These are phyloP conservation scores for Tarenaya hassleriana DNA, from an alignment of 345 rosid genomes.

Conservation along the genomic window DNA sequence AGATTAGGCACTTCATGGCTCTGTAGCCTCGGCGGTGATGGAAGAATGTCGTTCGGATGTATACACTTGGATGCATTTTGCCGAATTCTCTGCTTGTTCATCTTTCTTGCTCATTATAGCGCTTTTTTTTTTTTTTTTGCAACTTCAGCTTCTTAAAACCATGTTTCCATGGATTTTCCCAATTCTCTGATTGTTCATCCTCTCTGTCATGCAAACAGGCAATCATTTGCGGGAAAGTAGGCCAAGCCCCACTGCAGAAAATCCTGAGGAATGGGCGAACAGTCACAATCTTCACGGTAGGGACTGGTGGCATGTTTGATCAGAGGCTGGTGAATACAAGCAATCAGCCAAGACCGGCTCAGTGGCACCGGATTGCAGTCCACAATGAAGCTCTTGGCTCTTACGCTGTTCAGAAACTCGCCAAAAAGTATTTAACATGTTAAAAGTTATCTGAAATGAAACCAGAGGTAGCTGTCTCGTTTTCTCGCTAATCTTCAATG, in stretches of 20 bases:
- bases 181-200: background rate
- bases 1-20: background rate
- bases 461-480: background rate
- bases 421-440: slow-evolving; percentile 50
- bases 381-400: slow-evolving; percentile 72
- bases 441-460: background rate
- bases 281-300: slow-evolving; percentile 83
- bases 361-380: slow-evolving; percentile 96
- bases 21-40: background rate
- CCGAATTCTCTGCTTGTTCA: too few relatives aligned
- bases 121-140: background rate
- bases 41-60: background rate
- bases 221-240: slow-evolving; percentile 83
- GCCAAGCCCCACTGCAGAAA: slow-evolving; percentile 86
- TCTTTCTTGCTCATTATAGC: background rate
- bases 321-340: slow-evolving; percentile 51
- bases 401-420: slow-evolving; percentile 75
- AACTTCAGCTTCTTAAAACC: too few relatives aligned
- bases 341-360: slow-evolving; percentile 72
- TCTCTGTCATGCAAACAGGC: slow-evolving; percentile 49
- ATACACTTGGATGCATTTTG: too few relatives aligned
- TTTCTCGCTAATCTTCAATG: background rate
- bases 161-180: background rate
- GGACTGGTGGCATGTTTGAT: slow-evolving; percentile 93
- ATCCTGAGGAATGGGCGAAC: slow-evolving; percentile 82